Evolutionary conservation across 2,329 filamentous ascomycete genomes (phyloP), one percentile per base, ranked within the genome.

Genomic region (Diaporthe vaccinii): DNA sequence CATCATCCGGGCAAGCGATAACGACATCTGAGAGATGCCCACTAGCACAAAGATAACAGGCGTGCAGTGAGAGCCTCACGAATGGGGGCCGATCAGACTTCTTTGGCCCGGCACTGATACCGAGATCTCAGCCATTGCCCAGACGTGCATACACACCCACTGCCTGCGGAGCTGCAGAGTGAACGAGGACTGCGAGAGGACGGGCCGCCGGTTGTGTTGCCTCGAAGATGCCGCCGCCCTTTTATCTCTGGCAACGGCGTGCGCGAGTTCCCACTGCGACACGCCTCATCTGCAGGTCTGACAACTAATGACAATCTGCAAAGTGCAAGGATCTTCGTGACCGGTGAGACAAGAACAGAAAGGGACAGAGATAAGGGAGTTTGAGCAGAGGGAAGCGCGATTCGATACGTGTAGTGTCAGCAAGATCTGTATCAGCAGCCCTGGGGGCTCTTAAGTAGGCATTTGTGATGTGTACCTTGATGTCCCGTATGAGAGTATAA

Each of bases 1-100:
- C 72, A 74, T 67, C 75, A 76, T 76, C 53, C 53, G 46, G 58
- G 34, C 73, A 28, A 44, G 59, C 49, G 75, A 76, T 76, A 76
- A 76, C 75, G 75, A 75, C 75, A 76, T 74, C 58, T 44, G 25
- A 41, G n/a, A 59, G 12, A n/a, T 39, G 41, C 8, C 36, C 51
- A 10, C 49, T 49, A 39, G 44, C 70, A 57, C 70, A 51, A 34
- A 76, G 75, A 76, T 76, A 76, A 74, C 71, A 25, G 31, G 31
- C 36, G 6, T 25, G 28, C 25, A n/a, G 20, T 39, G 39, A n/a
- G 58, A 39, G 57, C 15, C 65, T 69, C 49, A 4, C n/a, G 15
- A 39, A 28, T 69, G 20, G 46, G 46, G 36, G 59, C 44, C 20
- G 14, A 36, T 49, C 62, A 68, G 44, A 31, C 12, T 44, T 39